phyloP scores from a whole-genome alignment of 1,139 yeast genomes.

The Zygoascus hellenicus region DNA sequence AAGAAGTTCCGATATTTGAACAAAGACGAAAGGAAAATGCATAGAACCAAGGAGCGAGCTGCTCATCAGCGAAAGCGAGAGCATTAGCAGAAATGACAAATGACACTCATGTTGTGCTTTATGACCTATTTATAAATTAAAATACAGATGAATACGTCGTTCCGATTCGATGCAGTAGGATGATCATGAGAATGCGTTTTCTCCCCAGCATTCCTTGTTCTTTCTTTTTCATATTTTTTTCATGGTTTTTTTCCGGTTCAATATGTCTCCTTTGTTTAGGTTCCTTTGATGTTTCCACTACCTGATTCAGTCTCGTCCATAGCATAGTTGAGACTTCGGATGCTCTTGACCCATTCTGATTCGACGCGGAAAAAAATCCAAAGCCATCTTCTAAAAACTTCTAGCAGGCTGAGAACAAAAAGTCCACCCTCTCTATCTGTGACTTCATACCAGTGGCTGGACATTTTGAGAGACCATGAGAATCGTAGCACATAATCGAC shows the following conservation, averaged over 20 bases:
- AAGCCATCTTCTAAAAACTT: conserved; percentile 74
- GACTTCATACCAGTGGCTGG: conserved; percentile 29
- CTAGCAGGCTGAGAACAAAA: conserved; percentile 61
- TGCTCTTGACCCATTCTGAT: conserved; percentile 47
- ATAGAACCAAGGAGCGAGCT: conserved; percentile 52
- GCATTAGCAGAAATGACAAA: neutral
- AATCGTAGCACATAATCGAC: conserved; percentile 63
- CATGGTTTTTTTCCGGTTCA: neutral
- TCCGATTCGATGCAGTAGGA: neutral
- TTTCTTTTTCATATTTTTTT: neutral
- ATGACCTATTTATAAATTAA: conserved; percentile 2
- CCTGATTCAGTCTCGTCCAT: conserved; percentile 1
- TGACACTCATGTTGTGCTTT: conserved; percentile 1
- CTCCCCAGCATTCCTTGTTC: neutral
- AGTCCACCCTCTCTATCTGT: conserved; percentile 53
- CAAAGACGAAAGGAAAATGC: conserved; percentile 67
- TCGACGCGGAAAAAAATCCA: conserved; percentile 88
- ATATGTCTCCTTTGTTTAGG: neutral
- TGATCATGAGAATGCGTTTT: no score
- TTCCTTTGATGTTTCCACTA: neutral
- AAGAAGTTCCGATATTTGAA: conserved; percentile 84
- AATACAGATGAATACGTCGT: neutral
- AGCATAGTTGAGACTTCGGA: conserved; percentile 2
- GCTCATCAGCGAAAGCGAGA: conserved; percentile 18
- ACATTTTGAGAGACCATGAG: conserved; percentile 61